Base-by-base conservation (phyloP, 176 grass and related monocot genomes). In the Eleusine indica region DNA sequence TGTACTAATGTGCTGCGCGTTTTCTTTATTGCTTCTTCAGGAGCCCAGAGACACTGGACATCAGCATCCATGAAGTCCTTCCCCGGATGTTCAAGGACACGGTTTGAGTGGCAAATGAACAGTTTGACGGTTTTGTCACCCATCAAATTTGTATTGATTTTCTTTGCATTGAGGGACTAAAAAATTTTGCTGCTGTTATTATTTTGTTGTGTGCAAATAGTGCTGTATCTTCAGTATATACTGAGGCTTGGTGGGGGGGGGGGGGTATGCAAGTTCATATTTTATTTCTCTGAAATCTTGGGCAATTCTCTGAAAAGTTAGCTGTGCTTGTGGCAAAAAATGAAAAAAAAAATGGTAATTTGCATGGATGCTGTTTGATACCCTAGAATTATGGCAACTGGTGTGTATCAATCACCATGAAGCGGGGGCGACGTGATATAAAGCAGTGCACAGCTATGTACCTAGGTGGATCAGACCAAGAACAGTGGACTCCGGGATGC, bases 21-120 rank as follows among this genome's bases (percentile, higher is more conserved):
- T 61, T 10, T 13, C 44, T 60, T 74, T 78, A 60, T 60, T 88
- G 51, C 79, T 77, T 64, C 28, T 76, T 82, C 68, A 98, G 93
- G 91, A 96, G 85, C 77, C 91, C 93, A 22, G 96, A 95, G 87
- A 21, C 72, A 13, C 57, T 98, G 89, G 96, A 98, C 90, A 96
- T 98, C 48, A 77, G 56, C 37, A 87, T 80, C 74, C 93, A 98
- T 42, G 96, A 98, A 87, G 83, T 98, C 51, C 48, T 98, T 85
- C 96, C 91, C 62, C 89, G 93, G 19, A 74, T 98, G 84, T 98
- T 96, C 73, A 89, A 88, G 84, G 83, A 95, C 52, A 39, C 68
- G 16, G 75, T 75, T 74, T 83, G 77, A 64, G 60, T 10, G 60
- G 47, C 47, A 72, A 39, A 70, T 74, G 72, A 79, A 75, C 67